Conservation (phyloP, 1,284 basidiomycete genomes). For the Cryptococcus sp. region DNA sequence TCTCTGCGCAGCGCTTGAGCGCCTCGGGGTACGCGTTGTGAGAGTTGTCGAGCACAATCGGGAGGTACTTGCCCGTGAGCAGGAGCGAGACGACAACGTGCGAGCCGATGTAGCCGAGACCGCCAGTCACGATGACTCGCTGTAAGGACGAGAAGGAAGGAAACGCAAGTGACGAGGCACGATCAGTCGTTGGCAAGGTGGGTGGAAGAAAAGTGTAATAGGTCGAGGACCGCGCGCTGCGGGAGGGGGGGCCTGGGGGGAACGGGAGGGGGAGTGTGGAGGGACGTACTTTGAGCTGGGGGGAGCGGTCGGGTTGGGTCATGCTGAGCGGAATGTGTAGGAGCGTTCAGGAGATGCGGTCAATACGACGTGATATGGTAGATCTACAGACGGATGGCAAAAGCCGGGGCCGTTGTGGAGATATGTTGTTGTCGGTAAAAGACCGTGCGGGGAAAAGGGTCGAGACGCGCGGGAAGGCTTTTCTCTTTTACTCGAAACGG, state of each 20-base stretch:
- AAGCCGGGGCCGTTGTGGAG: no score
- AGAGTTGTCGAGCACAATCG: slow-evolving; percentile 88
- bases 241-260: no score
- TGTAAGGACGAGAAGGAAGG: slow-evolving; percentile 9
- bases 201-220: neutral
- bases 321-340: slow-evolving; percentile 1
- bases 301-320: neutral
- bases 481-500: no score
- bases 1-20: slow-evolving; percentile 68
- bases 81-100: slow-evolving; percentile 85
- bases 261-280: no score
- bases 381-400: no score
- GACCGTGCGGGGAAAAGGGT: no score
- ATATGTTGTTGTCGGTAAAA: no score
- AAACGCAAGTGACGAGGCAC: neutral
- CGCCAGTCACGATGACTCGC: slow-evolving; percentile 49
- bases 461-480: no score
- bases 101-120: slow-evolving; percentile 62
- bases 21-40: slow-evolving; percentile 82
- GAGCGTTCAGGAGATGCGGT: neutral
- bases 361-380: no score
- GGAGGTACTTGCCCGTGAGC: slow-evolving; percentile 81
- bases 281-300: slow-evolving; percentile 8
- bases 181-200: neutral
- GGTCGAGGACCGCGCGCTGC: neutral